phyloP scores from a whole-genome alignment of 208 protist genomes.

The Leishmania major region DNA sequence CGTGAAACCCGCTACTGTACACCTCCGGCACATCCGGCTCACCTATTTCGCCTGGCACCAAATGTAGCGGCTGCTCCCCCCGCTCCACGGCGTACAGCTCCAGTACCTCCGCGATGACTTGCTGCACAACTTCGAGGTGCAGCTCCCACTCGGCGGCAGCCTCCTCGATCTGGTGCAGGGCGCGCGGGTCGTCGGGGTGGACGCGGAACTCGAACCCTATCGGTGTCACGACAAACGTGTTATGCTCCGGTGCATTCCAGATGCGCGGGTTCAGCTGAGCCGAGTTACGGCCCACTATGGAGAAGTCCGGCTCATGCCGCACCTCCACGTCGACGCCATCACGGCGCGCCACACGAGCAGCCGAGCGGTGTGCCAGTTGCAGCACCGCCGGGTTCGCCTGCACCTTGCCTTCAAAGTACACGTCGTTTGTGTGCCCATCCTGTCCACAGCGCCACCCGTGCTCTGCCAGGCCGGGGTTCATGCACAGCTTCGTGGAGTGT shows the following conservation, averaged over 20 bases:
- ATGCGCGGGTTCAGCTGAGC: constrained; percentile 70
- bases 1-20: constrained; percentile 79
- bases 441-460: constrained; percentile 89
- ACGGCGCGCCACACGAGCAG: constrained; percentile 41
- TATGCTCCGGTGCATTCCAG: constrained; percentile 76
- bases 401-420: constrained; percentile 91
- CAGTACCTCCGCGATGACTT: constrained; percentile 87
- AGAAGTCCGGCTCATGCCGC: constrained; percentile 76
- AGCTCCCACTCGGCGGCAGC: constrained; percentile 78
- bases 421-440: constrained; percentile 82
- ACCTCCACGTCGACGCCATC: constrained; percentile 78
- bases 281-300: constrained; percentile 67
- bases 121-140: constrained; percentile 75
- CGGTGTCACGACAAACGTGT: constrained; percentile 64
- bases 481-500: constrained; percentile 79
- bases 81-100: constrained; percentile 85
- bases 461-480: constrained; percentile 54
- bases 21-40: constrained; percentile 55
- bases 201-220: constrained; percentile 92
- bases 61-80: constrained; percentile 59
- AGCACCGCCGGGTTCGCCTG: constrained; percentile 67
- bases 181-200: constrained; percentile 84
- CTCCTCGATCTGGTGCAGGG: constrained; percentile 70
- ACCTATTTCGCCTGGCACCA: constrained; percentile 76
- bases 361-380: constrained; percentile 61